These are phyloP conservation scores for Rhodotorula sp. DNA, from an alignment of 1,284 basidiomycete genomes.

Conservation along the genomic window DNA sequence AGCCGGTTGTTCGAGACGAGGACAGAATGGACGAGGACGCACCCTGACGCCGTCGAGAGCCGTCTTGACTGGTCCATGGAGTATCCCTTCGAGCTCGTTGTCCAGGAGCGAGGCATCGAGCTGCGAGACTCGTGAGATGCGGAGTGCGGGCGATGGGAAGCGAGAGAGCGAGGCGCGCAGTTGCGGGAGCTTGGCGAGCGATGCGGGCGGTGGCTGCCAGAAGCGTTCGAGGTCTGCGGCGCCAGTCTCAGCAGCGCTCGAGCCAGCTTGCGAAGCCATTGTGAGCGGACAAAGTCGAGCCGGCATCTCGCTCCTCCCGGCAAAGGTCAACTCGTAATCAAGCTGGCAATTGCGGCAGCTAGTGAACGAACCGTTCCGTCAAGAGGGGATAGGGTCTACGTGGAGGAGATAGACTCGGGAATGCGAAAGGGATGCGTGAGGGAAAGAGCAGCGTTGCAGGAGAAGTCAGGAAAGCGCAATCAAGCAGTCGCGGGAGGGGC, in stretches of 20 bases:
- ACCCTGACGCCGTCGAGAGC: constrained; percentile 55
- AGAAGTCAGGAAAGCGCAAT: not conserved
- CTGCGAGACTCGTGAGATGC: constrained; percentile 73
- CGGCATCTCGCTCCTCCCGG: not conserved
- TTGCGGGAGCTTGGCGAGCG: not conserved
- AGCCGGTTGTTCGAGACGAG: not conserved
- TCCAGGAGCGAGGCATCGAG: constrained; percentile 92
- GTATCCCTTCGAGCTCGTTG: constrained; percentile 76
- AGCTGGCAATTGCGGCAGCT: no score
- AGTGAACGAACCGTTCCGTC: not conserved
- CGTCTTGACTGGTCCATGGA: constrained; percentile 77
- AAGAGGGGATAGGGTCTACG: no score
- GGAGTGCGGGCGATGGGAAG: constrained; percentile 22
- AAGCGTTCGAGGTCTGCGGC: constrained; percentile 11
- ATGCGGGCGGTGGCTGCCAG: constrained; percentile 24
- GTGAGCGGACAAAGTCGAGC: not conserved
- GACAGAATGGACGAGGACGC: not conserved
- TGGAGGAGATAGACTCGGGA: not conserved
- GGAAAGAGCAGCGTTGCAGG: not conserved
- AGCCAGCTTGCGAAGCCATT: not conserved
- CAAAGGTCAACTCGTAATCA: no score
- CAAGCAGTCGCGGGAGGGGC: constrained; percentile 12
- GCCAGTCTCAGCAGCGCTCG: not conserved
- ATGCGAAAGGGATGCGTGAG: not conserved
- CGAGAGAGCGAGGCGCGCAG: constrained; percentile 18